Conservation (phyloP, 2,329 filamentous ascomycete genomes). For the Hymenoscyphus albidus region DNA sequence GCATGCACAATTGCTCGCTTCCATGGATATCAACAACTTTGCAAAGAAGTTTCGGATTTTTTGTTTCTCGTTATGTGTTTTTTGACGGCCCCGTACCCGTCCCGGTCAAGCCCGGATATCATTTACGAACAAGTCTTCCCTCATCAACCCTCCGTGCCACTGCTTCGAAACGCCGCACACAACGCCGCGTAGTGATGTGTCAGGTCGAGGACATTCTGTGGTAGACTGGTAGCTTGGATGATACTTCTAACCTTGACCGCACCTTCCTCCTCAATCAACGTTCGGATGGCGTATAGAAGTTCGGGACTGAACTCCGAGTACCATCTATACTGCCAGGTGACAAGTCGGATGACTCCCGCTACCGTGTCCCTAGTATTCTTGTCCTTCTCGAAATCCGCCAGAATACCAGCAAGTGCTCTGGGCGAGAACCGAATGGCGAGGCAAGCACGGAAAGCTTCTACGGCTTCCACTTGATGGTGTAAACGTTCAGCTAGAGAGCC, state of each 20-base stretch:
- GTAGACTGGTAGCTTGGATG: constrained; percentile 90
- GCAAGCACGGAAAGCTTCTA: constrained; percentile 90
- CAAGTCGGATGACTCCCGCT: constrained; percentile 80
- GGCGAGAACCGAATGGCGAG: constrained; percentile 86
- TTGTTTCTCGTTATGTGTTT: too few species aligned
- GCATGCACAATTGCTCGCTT: too few species aligned
- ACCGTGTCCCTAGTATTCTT: constrained; percentile 79
- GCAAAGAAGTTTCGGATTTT: too few species aligned
- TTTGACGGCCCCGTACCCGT: too few species aligned
- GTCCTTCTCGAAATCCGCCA: constrained; percentile 72
- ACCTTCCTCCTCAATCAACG: constrained; percentile 94
- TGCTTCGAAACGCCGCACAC: constrained; percentile 92
- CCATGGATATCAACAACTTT: too few species aligned
- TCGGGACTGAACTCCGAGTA: constrained; percentile 98
- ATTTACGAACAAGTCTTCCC: not conserved
- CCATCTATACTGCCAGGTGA: constrained; percentile 99
- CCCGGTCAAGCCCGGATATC: not conserved
- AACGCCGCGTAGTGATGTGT: constrained; percentile 95
- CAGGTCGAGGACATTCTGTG: constrained; percentile 87
- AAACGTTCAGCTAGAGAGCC: constrained; percentile 88
- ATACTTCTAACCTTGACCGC: constrained; percentile 97
- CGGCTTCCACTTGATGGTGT: constrained; percentile 85
- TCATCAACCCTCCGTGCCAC: constrained; percentile 48
- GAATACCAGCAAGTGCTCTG: constrained; percentile 81
- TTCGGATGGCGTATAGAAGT: constrained; percentile 80